These are phyloP conservation scores for baker's yeast (Saccharomyces cerevisiae) DNA, from an alignment of 805 yeast species.

Conservation along the genomic window DNA sequence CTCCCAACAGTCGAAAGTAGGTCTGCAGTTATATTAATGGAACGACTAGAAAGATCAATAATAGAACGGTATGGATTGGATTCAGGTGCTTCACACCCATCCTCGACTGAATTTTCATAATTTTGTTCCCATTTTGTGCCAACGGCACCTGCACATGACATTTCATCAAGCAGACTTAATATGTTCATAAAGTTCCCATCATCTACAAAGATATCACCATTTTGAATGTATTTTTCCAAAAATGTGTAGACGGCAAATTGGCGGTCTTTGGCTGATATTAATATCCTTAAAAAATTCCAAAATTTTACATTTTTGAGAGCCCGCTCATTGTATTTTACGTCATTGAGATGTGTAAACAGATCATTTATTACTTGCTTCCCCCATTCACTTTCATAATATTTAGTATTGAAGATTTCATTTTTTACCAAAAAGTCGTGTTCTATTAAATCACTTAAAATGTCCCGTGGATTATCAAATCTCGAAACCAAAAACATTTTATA, in stretches of 20 bases:
- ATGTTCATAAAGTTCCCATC: slow-evolving; percentile 50
- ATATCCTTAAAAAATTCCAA: slow-evolving; percentile 44
- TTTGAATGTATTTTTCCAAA: not conserved
- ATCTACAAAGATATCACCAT: slow-evolving; percentile 4
- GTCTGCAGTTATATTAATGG: slow-evolving; percentile 50
- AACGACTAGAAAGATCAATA: slow-evolving; percentile 47
- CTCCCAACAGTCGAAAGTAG: slow-evolving; percentile 32
- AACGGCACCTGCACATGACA: slow-evolving; percentile 68
- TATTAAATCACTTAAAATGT: slow-evolving; percentile 10
- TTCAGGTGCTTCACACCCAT: slow-evolving; percentile 33
- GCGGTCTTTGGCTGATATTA: slow-evolving; percentile 33
- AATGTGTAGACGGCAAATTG: not conserved
- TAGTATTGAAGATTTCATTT: slow-evolving; percentile 24
- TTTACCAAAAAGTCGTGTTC: slow-evolving; percentile 18
- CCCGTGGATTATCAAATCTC: slow-evolving; percentile 11
- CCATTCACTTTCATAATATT: slow-evolving; percentile 34
- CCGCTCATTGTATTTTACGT: slow-evolving; percentile 9
- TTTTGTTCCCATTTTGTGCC: slow-evolving; percentile 70
- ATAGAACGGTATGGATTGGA: slow-evolving; percentile 44
- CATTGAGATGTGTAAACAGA: slow-evolving; percentile 28
- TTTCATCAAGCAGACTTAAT: slow-evolving; percentile 62
- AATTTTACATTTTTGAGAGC: slow-evolving; percentile 43
- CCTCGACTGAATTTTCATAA: slow-evolving; percentile 35
- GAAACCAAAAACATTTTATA: slow-evolving; percentile 30
- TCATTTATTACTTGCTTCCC: slow-evolving; percentile 38